These are phyloP conservation scores for Trichophyton schoenleinii DNA, from an alignment of 2,329 filamentous ascomycete genomes.

Conservation along the genomic window DNA sequence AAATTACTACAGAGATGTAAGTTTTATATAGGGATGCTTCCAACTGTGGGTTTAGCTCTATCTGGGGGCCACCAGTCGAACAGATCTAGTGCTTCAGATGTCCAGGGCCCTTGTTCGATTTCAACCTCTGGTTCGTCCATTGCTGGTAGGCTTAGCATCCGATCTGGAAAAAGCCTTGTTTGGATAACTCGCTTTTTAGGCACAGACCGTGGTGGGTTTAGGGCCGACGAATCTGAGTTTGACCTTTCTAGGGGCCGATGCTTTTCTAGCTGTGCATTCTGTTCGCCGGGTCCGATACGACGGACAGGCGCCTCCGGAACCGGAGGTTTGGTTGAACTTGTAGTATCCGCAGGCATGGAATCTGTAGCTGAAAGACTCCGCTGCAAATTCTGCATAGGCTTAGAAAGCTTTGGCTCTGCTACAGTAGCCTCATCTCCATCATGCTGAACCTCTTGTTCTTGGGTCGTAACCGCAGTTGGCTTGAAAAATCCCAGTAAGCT, in stretches of 20 bases:
- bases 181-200: not conserved
- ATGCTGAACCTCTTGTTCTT: not conserved
- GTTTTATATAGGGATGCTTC: not conserved
- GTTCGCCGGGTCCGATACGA: not conserved
- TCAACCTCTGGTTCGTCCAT: constrained; percentile 12
- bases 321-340: not conserved
- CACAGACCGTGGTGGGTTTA: constrained; percentile 13
- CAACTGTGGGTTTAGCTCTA: constrained; percentile 21
- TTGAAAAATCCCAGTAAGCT: constrained; percentile 4
- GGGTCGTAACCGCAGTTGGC: not conserved
- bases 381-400: not conserved
- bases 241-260: constrained; percentile 21
- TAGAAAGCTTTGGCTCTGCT: not conserved
- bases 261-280: not conserved
- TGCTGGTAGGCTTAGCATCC: not conserved
- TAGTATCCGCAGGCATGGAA: not conserved
- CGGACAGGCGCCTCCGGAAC: not conserved
- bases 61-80: constrained; percentile 34
- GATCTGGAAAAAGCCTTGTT: not conserved
- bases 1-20: not conserved
- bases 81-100: constrained; percentile 29
- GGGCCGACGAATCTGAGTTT: constrained; percentile 24
- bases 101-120: constrained; percentile 30
- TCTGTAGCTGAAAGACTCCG: not conserved
- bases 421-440: not conserved